Evolutionary conservation across 2,329 filamentous ascomycete species (phyloP).

Genomic region (Colletotrichum sp.): DNA sequence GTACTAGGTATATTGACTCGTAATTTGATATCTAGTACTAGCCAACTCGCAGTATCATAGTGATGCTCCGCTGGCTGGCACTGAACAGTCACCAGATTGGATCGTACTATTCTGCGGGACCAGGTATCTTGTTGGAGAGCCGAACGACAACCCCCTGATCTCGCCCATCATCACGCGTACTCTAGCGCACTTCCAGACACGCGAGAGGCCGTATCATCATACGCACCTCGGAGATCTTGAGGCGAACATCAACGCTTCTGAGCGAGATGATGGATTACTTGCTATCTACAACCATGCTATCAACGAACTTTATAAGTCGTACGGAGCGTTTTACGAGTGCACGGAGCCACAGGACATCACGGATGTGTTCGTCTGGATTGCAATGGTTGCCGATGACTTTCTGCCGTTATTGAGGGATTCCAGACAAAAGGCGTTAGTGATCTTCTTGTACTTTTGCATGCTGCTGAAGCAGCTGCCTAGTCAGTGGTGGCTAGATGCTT

Average conservation of each 20-base stretch:
- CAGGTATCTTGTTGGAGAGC: slow-evolving; percentile 6
- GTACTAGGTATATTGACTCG: neutral
- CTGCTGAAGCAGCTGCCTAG: slow-evolving; percentile 31
- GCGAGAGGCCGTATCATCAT: slow-evolving; percentile 17
- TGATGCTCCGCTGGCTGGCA: slow-evolving; percentile 2
- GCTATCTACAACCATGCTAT: slow-evolving; percentile 34
- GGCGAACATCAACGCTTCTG: slow-evolving; percentile 22
- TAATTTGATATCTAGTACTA: neutral
- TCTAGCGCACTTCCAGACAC: slow-evolving; percentile 6
- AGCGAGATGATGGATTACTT: slow-evolving; percentile 18
- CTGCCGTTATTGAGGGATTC: slow-evolving; percentile 34
- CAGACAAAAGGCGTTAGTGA: slow-evolving; percentile 32
- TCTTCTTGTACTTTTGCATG: slow-evolving; percentile 39
- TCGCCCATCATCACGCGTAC: slow-evolving; percentile 17
- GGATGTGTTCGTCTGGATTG: slow-evolving; percentile 46
- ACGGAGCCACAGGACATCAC: slow-evolving; percentile 31
- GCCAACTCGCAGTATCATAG: slow-evolving; percentile 16
- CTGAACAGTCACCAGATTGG: slow-evolving; percentile 23
- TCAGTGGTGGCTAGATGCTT: slow-evolving; percentile 42
- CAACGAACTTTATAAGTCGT: slow-evolving; percentile 36
- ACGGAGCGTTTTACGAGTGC: slow-evolving; percentile 26
- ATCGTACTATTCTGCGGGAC: slow-evolving; percentile 23
- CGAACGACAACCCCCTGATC: slow-evolving; percentile 4
- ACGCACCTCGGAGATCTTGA: slow-evolving; percentile 27
- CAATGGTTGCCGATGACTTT: slow-evolving; percentile 36